Conservation (phyloP, 2,329 filamentous ascomycete genomes). For the Davidsoniella neocaledoniae region DNA sequence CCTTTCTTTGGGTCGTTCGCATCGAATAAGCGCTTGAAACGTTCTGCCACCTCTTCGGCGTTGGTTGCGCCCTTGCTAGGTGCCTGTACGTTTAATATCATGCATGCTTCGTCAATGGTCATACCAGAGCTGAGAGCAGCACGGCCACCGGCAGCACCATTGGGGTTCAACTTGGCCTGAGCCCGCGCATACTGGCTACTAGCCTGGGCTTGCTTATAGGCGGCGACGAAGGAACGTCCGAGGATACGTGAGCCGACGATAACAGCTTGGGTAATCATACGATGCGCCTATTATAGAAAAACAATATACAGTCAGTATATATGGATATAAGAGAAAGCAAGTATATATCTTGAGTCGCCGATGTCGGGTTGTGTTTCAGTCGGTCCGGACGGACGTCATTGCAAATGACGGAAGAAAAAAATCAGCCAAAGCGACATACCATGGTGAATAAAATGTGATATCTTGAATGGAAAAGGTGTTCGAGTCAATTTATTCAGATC, state of each 20-base stretch:
- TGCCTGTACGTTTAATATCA: constrained; percentile 89
- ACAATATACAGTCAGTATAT: no score
- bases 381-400: no score
- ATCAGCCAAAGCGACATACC: no score
- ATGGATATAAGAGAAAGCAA: no score
- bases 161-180: constrained; percentile 42
- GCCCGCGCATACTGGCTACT: constrained; percentile 67
- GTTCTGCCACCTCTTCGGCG: constrained; percentile 60
- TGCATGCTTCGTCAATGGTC: constrained; percentile 90
- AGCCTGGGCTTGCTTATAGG: constrained; percentile 87
- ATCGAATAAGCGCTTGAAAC: constrained; percentile 93
- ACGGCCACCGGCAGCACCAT: constrained; percentile 28
- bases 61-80: constrained; percentile 55
- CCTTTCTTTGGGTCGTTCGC: constrained; percentile 88
- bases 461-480: no score
- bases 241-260: constrained; percentile 81
- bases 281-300: constrained; percentile 11
- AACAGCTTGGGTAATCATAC: constrained; percentile 75
- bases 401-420: no score
- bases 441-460: no score
- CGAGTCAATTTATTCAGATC: no score
- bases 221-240: constrained; percentile 81
- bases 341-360: neutral
- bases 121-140: constrained; percentile 49
- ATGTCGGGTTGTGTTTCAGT: no score